phyloP scores from a whole-genome alignment of 2,329 filamentous ascomycete genomes.

The Pseudogymnoascus sp. region DNA sequence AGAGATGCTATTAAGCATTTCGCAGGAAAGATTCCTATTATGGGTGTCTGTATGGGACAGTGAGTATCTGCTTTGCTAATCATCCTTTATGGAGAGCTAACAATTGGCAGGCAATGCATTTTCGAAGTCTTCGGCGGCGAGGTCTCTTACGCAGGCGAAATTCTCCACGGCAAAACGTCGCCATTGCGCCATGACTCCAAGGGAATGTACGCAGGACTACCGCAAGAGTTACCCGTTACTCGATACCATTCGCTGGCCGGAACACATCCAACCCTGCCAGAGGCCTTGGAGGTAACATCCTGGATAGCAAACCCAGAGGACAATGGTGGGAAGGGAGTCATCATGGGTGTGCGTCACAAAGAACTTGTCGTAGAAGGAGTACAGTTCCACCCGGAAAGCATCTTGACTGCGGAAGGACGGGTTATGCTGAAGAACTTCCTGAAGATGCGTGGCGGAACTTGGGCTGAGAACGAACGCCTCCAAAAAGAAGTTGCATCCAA shows the following conservation, averaged over 20 bases:
- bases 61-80: conserved; percentile 37
- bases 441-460: conserved; percentile 79
- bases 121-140: conserved; percentile 87
- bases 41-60: conserved; percentile 99
- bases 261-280: conserved; percentile 77
- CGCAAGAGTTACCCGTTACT: conserved; percentile 78
- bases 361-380: conserved; percentile 88
- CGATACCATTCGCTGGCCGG: conserved; percentile 95
- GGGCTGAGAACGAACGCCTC: conserved; percentile 67
- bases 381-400: conserved; percentile 97
- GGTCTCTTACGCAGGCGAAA: conserved; percentile 89
- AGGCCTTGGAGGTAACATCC: conserved; percentile 80
- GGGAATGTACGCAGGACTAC: conserved; percentile 80
- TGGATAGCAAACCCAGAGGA: conserved; percentile 62
- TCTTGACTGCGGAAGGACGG: conserved; percentile 81
- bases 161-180: conserved; percentile 94
- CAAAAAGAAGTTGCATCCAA: conserved; percentile 35
- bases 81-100: conserved; percentile 12
- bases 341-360: conserved; percentile 95
- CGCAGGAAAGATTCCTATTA: conserved; percentile 84
- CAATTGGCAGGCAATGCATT: conserved; percentile 69
- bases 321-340: conserved; percentile 74
- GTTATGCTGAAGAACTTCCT: conserved; percentile 91
- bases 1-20: conserved; percentile 87
- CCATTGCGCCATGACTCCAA: conserved; percentile 80